These are phyloP conservation scores for Tricholoma saponaceum DNA, from an alignment of 768 basidiomycete genomes.

Conservation along the genomic window DNA sequence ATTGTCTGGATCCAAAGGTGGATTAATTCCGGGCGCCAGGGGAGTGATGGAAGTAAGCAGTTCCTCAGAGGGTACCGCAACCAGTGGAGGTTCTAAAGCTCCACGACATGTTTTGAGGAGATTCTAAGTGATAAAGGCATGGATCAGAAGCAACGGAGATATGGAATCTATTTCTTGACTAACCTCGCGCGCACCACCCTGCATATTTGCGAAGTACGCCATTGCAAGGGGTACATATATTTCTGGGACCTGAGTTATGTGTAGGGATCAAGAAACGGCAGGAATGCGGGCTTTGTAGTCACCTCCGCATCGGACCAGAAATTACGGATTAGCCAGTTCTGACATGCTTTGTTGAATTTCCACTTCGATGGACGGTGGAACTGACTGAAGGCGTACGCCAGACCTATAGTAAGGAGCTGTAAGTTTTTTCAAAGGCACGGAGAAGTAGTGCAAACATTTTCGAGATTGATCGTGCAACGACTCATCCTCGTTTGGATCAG, in stretches of 20 bases:
- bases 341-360: slow-evolving; percentile 74
- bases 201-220: slow-evolving; percentile 42
- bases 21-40: not conserved
- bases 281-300: slow-evolving; percentile 16
- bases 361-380: slow-evolving; percentile 45
- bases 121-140: slow-evolving; percentile 5
- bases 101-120: slow-evolving; percentile 10
- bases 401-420: slow-evolving; percentile 23
- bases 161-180: slow-evolving; percentile 5
- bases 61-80: slow-evolving; percentile 1
- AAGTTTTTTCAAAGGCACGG: not conserved
- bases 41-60: not conserved
- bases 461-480: slow-evolving; percentile 32
- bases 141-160: not conserved
- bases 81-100: slow-evolving; percentile 5
- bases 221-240: slow-evolving; percentile 39
- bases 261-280: not conserved
- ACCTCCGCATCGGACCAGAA: slow-evolving; percentile 50
- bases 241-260: slow-evolving; percentile 45
- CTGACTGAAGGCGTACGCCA: slow-evolving; percentile 54
- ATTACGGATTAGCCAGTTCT: slow-evolving; percentile 72
- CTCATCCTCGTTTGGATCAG: slow-evolving; percentile 38
- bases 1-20: not conserved
- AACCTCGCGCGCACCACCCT: slow-evolving; percentile 45
- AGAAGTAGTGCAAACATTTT: slow-evolving; percentile 31